phyloP scores from a whole-genome alignment of 1,284 basidiomycete genomes.

The Gymnopus androsaceus region DNA sequence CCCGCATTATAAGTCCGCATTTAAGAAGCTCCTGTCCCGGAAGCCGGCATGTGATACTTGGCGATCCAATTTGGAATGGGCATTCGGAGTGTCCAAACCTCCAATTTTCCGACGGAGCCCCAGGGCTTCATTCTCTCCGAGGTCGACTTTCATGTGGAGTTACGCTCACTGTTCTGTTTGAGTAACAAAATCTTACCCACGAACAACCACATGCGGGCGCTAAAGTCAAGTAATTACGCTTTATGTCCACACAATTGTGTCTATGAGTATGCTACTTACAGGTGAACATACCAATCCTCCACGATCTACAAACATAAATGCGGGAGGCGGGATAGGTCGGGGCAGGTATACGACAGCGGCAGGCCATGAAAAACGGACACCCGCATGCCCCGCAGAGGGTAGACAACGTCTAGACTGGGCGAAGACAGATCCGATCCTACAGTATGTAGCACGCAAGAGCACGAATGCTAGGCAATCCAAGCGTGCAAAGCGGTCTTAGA shows the following conservation, averaged over 20 bases:
- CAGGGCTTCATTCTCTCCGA: neutral
- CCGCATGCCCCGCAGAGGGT: neutral
- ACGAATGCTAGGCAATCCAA: neutral
- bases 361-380: neutral
- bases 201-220: neutral
- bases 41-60: constrained; percentile 18
- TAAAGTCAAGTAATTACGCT: neutral
- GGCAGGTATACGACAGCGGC: neutral
- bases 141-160: constrained; percentile 6
- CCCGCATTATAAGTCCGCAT: no score
- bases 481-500: neutral
- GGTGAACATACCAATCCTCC: neutral
- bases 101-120: constrained; percentile 11
- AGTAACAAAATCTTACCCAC: neutral
- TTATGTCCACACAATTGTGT: constrained; percentile 11
- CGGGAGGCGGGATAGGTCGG: neutral
- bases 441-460: neutral
- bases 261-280: no score
- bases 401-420: neutral
- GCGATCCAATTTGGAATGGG: constrained; percentile 4
- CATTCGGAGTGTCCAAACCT: neutral
- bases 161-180: neutral
- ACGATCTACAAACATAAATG: neutral
- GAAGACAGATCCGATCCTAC: neutral
- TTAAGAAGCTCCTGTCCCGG: constrained; percentile 14